These are phyloP conservation scores for Pseudogymnoascus sp. DNA, from an alignment of 2,329 filamentous ascomycete species.

Conservation along the genomic window DNA sequence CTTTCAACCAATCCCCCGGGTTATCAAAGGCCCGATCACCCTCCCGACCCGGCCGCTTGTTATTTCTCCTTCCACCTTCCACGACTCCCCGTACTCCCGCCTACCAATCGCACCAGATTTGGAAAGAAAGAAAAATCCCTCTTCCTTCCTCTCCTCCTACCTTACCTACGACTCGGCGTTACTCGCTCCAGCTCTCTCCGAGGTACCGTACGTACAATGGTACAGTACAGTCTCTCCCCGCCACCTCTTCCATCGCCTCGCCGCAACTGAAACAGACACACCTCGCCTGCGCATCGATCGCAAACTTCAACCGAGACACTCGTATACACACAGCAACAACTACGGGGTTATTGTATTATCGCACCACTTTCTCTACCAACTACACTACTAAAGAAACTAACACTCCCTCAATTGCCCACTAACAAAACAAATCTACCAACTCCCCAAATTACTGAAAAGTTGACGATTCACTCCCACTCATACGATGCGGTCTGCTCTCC, in stretches of 20 bases:
- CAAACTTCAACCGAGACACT: neutral
- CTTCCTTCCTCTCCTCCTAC: too few species aligned
- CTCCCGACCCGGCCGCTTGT: too few species aligned
- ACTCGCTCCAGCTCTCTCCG: neutral
- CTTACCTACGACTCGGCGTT: neutral
- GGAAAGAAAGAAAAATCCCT: too few species aligned
- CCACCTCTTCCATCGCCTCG: neutral
- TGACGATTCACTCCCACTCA: neutral
- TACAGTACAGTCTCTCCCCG: neutral
- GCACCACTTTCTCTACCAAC: neutral
- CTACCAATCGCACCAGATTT: too few species aligned
- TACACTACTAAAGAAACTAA: neutral
- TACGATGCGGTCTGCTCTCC: neutral
- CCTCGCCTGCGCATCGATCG: neutral
- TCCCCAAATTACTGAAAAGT: neutral
- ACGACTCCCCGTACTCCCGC: too few species aligned
- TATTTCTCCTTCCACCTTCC: too few species aligned
- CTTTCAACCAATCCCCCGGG: too few species aligned
- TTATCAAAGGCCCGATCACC: too few species aligned
- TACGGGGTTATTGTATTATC: neutral
- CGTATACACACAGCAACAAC: neutral
- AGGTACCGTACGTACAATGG: neutral
- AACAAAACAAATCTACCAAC: neutral
- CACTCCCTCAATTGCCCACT: neutral
- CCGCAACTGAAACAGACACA: neutral